Conservation (phyloP, 352 stramenopile genomes). For the Phytophthora quininea region DNA sequence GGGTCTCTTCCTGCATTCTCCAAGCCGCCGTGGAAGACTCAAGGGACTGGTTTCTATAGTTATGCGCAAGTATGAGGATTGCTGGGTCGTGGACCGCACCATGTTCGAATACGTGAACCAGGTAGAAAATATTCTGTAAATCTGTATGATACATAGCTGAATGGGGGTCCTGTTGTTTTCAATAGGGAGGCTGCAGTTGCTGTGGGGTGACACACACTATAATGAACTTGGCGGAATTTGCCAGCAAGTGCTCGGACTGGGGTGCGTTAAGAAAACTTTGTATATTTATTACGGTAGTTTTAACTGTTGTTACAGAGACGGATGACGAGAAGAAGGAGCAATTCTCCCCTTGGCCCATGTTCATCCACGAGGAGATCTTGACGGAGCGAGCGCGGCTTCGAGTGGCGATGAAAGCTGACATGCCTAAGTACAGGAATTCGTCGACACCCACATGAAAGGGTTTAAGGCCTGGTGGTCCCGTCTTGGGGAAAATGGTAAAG, state of each 20-base stretch:
- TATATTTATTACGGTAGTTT: neutral
- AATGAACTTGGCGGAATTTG: constrained; percentile 87
- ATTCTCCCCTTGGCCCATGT: constrained; percentile 80
- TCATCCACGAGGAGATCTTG: constrained; percentile 94
- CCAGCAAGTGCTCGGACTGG: constrained; percentile 91
- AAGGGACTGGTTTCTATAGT: constrained; percentile 2
- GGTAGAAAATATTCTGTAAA: constrained; percentile 22
- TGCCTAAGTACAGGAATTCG: constrained; percentile 70
- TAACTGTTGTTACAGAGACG: constrained; percentile 66
- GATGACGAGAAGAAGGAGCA: constrained; percentile 92
- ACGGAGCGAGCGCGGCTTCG: constrained; percentile 89
- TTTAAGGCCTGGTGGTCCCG: constrained; percentile 67
- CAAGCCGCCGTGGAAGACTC: constrained; percentile 15
- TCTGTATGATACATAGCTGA: too few relatives aligned
- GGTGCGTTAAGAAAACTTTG: constrained; percentile 28
- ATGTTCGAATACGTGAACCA: constrained; percentile 96
- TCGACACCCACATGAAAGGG: constrained; percentile 67
- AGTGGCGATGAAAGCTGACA: constrained; percentile 81
- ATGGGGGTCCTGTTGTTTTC: neutral
- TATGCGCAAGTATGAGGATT: constrained; percentile 81
- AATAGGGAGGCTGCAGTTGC: constrained; percentile 89
- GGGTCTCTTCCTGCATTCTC: constrained; percentile 1
- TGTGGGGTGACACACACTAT: constrained; percentile 89
- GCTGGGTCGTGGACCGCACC: constrained; percentile 92
- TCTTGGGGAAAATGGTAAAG: constrained; percentile 50